Conservation (phyloP, 257 asterid species). For the Salvia splendens region DNA sequence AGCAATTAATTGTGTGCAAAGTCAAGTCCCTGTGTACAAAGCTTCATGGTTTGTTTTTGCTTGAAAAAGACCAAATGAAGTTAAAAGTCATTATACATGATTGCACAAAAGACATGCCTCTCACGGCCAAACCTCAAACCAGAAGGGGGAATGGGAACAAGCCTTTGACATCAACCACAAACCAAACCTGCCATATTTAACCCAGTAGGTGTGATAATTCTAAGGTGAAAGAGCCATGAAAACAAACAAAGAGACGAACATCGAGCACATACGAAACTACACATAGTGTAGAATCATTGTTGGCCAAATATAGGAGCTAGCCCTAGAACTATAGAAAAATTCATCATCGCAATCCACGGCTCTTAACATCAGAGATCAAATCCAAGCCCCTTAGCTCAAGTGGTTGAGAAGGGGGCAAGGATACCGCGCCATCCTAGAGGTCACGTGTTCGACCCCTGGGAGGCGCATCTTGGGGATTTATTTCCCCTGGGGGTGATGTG, state of each 20-base stretch:
- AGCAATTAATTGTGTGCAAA: slow-evolving; percentile 62
- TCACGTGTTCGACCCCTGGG: too few relatives aligned
- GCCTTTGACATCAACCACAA: slow-evolving; percentile 32
- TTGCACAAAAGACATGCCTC: slow-evolving; percentile 59
- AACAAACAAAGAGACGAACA: slow-evolving; percentile 7
- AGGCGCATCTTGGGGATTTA: too few relatives aligned
- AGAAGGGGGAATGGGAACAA: slow-evolving; percentile 23
- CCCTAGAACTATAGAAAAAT: slow-evolving; percentile 38
- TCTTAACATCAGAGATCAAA: slow-evolving; percentile 53
- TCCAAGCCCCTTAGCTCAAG: too few relatives aligned
- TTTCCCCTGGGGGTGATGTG: too few relatives aligned
- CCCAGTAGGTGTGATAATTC: slow-evolving; percentile 30
- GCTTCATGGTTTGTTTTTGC: slow-evolving; percentile 46
- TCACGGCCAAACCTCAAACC: slow-evolving; percentile 49
- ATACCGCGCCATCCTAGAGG: too few relatives aligned
- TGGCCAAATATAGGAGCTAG: background rate
- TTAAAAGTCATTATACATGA: slow-evolving; percentile 58
- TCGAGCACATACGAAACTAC: background rate
- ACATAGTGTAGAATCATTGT: slow-evolving; percentile 27
- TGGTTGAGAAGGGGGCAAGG: too few relatives aligned
- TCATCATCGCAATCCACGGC: slow-evolving; percentile 32
- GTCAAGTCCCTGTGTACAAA: slow-evolving; percentile 8
- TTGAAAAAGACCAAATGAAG: slow-evolving; percentile 69
- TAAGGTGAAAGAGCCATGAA: background rate
- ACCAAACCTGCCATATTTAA: slow-evolving; percentile 26